These are phyloP conservation scores for Pezicula carpinea DNA, from an alignment of 2,329 filamentous ascomycete species.

Conservation along the genomic window DNA sequence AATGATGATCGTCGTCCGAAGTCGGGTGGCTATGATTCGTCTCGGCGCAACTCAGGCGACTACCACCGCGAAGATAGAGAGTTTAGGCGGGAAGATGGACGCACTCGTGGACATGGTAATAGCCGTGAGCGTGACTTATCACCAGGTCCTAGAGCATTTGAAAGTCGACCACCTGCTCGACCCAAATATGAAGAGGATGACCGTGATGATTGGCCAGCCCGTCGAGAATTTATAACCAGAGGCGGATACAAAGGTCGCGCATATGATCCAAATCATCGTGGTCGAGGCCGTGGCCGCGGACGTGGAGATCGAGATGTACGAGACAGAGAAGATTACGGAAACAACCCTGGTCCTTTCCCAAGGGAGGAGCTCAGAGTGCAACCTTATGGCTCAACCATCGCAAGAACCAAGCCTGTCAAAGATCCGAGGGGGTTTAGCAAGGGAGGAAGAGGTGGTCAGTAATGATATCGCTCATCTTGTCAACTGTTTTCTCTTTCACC, in stretches of 20 bases:
- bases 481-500: neutral
- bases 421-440: conserved; percentile 21
- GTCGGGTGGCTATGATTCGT: conserved; percentile 15
- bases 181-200: conserved; percentile 17
- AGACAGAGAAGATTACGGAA: neutral
- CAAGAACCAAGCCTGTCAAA: conserved; percentile 20
- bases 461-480: conserved; percentile 11
- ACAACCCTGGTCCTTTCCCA: neutral
- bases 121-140: conserved; percentile 24
- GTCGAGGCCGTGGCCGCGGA: conserved; percentile 19
- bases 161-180: conserved; percentile 17
- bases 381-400: conserved; percentile 17
- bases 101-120: conserved; percentile 11
- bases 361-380: conserved; percentile 3
- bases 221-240: conserved; percentile 9
- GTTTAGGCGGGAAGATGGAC: conserved; percentile 12
- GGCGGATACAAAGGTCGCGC: conserved; percentile 22
- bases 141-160: conserved; percentile 17
- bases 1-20: conserved; percentile 15
- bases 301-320: conserved; percentile 16
- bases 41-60: conserved; percentile 10
- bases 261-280: conserved; percentile 26
- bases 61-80: conserved; percentile 18
- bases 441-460: conserved; percentile 30
- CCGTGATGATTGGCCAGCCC: conserved; percentile 8